Base-by-base conservation (phyloP, 495 filamentous ascomycete genomes). In the Penicillium longicatenatum region DNA sequence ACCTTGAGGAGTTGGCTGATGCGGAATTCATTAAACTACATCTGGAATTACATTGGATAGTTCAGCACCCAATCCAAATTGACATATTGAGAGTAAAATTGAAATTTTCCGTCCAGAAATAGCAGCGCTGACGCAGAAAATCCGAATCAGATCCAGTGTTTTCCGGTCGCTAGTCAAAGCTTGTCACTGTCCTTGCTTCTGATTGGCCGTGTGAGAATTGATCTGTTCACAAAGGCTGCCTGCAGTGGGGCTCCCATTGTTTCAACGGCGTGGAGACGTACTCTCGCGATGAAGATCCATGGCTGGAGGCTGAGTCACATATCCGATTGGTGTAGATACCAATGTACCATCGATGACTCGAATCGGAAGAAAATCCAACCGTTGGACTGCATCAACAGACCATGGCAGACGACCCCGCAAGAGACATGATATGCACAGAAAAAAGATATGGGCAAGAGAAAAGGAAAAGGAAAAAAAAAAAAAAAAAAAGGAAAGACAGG, bases 101-200 rank as follows among this genome's bases (percentile, higher is more conserved):
- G 4, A 39, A 17, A 39, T 39, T 39, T 17, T 39, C 16, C 4
- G 10, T n/a, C 37, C 37, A n/a, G 16, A 39, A 39, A 39, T 39
- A 39, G 37, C 37, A 39, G 4, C 37, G 37, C 14, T 16, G 37
- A 39, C 37, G 14, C 3, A 39, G 37, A n/a, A 39, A 14, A 35
- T 39, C 16, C 4, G 16, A 16, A 39, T 39, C 37, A 4, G 37
- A 17, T 17, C 6, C 14, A n/a, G 2, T 39, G 37, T 39, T 39
- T 48, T n/a, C 14, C 21, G 44, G 19, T 29, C 45, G 24, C 45
- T 48, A 48, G 45, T 48, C 24, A 48, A 48, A 30, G 45, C 45
- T 48, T 48, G 24, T 29, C 45, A 17, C 14, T 6, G 3, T 17
- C 4, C 12, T 5, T 17, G 14, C 7, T 26, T 26, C 45, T 29